Base-by-base conservation (phyloP, 208 protist species). In the Crithidia bombi region DNA sequence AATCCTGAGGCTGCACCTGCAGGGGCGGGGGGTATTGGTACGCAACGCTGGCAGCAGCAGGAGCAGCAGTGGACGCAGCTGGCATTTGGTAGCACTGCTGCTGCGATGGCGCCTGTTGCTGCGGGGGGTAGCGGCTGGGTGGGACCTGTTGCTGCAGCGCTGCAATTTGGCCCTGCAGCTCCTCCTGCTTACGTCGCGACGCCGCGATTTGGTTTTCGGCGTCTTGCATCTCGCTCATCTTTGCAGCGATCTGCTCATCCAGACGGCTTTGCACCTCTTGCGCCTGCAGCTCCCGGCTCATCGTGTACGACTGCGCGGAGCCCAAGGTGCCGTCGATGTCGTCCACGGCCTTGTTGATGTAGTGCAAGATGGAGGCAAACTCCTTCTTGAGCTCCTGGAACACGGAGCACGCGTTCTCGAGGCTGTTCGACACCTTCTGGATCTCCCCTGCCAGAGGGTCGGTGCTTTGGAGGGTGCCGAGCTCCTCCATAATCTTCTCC, bases 171-270 rank as follows among this genome's bases (percentile, higher is more conserved):
- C 43, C 39, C 66, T 70, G 70, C 56, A 79, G 65, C 28, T 72
- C 38, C 65, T 86, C 73, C 54, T 82, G 76, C 21, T 73, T 84
- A 33, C 65, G 69, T 47, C 72, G 72, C 38, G 85, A 89, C 62
- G 78, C 54, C 23, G 75, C 54, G 46, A 93, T 79, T 41, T 75
- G 61, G 28, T 35, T 75, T n/a, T 73, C 72, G 19, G 38, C 66
- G 26, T 85, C 39, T 50, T 83, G 69, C 83, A 95, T 87, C 71
- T 90, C 66, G 21, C 61, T 63, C 69, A 94, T 83, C 65, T 91
- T 92, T n/a, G 70, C 65, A 1, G 86, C 85, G 52, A 96, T 91
- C 73, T 92, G 80, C 61, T 36, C 74, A 68, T 96, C 91, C 25
- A 96, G 59, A 0, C 69, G 64, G 23, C 59, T 70, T 69, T 86